These are phyloP conservation scores for Coprinopsis cinerea DNA, from an alignment of 768 basidiomycete genomes.

Conservation along the genomic window DNA sequence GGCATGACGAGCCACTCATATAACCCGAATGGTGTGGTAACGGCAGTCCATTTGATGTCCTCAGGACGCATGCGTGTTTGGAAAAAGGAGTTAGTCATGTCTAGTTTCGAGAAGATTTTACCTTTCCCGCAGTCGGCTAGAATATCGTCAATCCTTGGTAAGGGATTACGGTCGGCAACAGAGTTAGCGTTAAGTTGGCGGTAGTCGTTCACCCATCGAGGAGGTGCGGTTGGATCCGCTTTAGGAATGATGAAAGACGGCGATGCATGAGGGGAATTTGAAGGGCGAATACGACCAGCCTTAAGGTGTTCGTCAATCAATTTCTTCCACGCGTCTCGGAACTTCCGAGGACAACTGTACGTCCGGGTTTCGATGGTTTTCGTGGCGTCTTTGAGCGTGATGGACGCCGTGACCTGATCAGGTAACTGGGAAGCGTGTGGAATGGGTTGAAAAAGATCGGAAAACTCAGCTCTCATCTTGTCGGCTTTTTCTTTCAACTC, in stretches of 20 bases:
- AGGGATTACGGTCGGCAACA: conserved; percentile 21
- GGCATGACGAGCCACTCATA: conserved; percentile 42
- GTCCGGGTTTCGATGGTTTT: conserved; percentile 17
- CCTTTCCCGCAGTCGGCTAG: conserved; percentile 28
- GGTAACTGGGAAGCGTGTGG: too few relatives aligned
- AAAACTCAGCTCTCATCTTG: too few relatives aligned
- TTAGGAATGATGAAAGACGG: conserved; percentile 35
- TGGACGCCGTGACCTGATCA: too few relatives aligned
- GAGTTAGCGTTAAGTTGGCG: conserved; percentile 26
- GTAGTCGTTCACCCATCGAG: conserved; percentile 33
- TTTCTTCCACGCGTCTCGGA: conserved; percentile 21
- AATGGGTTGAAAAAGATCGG: too few relatives aligned
- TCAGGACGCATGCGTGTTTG: conserved; percentile 19
- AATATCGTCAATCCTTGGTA: conserved; percentile 27
- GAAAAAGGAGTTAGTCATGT: conserved; percentile 21
- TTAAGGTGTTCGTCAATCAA: conserved; percentile 26
- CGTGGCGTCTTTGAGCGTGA: conserved; percentile 20
- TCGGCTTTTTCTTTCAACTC: too few relatives aligned
- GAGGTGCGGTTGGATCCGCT: conserved; percentile 19
- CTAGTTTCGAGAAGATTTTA: conserved; percentile 23
- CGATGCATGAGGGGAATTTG: conserved; percentile 21
- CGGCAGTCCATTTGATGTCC: conserved; percentile 26
- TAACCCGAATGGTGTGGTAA: conserved; percentile 29
- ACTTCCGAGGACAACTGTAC: conserved; percentile 18
- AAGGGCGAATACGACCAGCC: conserved; percentile 23